Evolutionary conservation across 495 filamentous ascomycete species (phyloP), one percentile per base, ranked within the genome.

Genomic region (Xylaria curta): DNA sequence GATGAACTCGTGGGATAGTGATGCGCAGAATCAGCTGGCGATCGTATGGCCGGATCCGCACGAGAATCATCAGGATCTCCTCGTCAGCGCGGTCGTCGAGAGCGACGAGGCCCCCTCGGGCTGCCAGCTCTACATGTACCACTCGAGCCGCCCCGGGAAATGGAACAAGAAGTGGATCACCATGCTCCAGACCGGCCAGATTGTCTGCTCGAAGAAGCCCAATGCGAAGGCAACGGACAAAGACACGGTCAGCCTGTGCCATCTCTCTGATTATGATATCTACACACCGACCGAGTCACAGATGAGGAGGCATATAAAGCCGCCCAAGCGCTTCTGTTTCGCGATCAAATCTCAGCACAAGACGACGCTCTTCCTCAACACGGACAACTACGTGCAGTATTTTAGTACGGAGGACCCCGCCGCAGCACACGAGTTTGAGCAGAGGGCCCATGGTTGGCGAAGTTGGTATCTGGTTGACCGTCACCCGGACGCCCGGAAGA

Each of bases 261-360:
- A 97, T 79, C 80, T 99, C 17, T 93, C 94, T 12, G 96, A 98
- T 79, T 99, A 95, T 75, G 96, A 99, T 74, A 92, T 97, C 51
- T 97, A 97, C 80, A 88, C 85, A 9, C 91, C 93, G 12, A 91
- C 87, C 4, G 85, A 89, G 49, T 86, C 87, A 17, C 88, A 92
- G 46, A 81, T 89, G 66, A 80, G 82, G 42, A 87, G 88, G 49
- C 87, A 90, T 68, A 81, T 95, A 68, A 92, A 88, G 73, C 91
- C 92, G 1, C 93, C 93, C 0, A 95, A 93, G 75, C 91, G 90
- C 76, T 84, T 90, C 67, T 97, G 93, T 79, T 95, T 91, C 76
- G 95, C 93, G 4, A 86, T 99, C 74, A 98, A 97, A 79, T 97
- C 93, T 72, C 96, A 97, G 80, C 91, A 98, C 77, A 97, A 97